These are phyloP conservation scores for Xerocomus spinulosus DNA, from an alignment of 768 basidiomycete genomes.

Conservation along the genomic window DNA sequence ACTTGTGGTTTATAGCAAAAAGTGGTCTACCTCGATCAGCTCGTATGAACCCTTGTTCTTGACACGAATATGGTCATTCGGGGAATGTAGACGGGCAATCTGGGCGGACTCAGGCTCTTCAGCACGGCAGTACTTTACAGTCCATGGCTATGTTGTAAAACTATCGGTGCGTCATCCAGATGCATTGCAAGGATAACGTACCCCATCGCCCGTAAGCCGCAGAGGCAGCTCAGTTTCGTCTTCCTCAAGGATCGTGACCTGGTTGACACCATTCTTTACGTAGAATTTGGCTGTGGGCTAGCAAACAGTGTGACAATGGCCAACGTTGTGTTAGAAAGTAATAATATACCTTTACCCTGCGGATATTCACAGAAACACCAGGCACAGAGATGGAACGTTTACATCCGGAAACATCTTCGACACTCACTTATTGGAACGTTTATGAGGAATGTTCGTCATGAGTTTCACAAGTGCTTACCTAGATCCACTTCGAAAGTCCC, in stretches of 20 bases:
- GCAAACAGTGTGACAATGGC: neutral
- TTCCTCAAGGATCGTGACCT: slow-evolving; percentile 66
- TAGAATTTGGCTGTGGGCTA: slow-evolving; percentile 90
- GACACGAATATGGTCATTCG: slow-evolving; percentile 74
- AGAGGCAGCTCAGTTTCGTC: slow-evolving; percentile 72
- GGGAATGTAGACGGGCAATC: slow-evolving; percentile 44
- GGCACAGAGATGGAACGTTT: slow-evolving; percentile 68
- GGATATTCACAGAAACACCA: slow-evolving; percentile 82
- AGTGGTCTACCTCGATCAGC: slow-evolving; percentile 52
- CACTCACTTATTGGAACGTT: slow-evolving; percentile 49
- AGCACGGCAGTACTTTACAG: slow-evolving; percentile 61
- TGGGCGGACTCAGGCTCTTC: slow-evolving; percentile 40
- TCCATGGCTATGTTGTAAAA: slow-evolving; percentile 69
- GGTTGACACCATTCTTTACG: slow-evolving; percentile 52
- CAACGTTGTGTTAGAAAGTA: neutral
- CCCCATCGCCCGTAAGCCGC: slow-evolving; percentile 86
- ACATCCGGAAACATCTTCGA: slow-evolving; percentile 88
- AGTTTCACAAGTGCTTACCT: slow-evolving; percentile 38
- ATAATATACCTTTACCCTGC: slow-evolving; percentile 62
- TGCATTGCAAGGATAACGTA: slow-evolving; percentile 35
- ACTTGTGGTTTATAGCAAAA: neutral
- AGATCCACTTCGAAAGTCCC: slow-evolving; percentile 79
- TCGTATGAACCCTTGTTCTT: slow-evolving; percentile 73
- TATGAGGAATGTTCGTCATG: slow-evolving; percentile 1
- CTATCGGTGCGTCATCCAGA: slow-evolving; percentile 2